These are phyloP conservation scores for Calonectria leucothoes DNA, from an alignment of 2,329 filamentous ascomycete genomes.

Conservation along the genomic window DNA sequence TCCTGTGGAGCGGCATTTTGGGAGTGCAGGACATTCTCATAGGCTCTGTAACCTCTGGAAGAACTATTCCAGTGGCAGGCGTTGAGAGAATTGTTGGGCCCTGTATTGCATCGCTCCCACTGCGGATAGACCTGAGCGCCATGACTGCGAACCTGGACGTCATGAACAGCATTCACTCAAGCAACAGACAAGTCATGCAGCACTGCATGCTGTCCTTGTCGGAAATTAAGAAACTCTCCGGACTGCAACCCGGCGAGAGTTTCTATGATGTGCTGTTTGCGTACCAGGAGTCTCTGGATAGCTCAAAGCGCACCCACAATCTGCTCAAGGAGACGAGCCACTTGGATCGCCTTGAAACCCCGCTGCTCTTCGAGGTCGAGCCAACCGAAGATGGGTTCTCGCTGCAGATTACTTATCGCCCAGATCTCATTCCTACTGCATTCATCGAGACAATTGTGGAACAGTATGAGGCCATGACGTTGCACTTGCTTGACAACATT, in stretches of 20 bases:
- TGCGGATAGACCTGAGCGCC: slow-evolving; percentile 70
- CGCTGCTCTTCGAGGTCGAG: slow-evolving; percentile 80
- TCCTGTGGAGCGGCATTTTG: slow-evolving; percentile 73
- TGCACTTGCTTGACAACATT: slow-evolving; percentile 44
- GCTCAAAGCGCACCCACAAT: slow-evolving; percentile 45
- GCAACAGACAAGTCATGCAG: slow-evolving; percentile 74
- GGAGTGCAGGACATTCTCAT: slow-evolving; percentile 76
- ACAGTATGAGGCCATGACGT: slow-evolving; percentile 69
- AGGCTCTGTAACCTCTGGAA: slow-evolving; percentile 84
- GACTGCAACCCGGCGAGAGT: slow-evolving; percentile 62
- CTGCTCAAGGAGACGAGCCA: slow-evolving; percentile 68
- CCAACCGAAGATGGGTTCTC: slow-evolving; percentile 60
- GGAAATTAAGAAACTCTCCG: slow-evolving; percentile 74
- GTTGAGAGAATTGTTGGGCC: slow-evolving; percentile 84
- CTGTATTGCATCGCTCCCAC: slow-evolving; percentile 80
- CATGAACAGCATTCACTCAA: slow-evolving; percentile 70
- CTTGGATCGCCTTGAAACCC: slow-evolving; percentile 80
- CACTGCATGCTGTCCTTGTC: slow-evolving; percentile 73
- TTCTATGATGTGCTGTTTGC: slow-evolving; percentile 85
- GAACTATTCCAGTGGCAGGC: slow-evolving; percentile 75
- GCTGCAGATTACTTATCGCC: slow-evolving; percentile 61
- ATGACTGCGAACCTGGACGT: slow-evolving; percentile 68
- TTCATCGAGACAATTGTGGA: slow-evolving; percentile 68
- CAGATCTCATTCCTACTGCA: slow-evolving; percentile 59
- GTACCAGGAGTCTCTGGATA: slow-evolving; percentile 79